A percentile compares a stretch with the other conserved stretches of the same genome.
Evolutionary conservation across 257 asterid genomes (phyloP).

Genomic region (Eucommia ulmoides): DNA sequence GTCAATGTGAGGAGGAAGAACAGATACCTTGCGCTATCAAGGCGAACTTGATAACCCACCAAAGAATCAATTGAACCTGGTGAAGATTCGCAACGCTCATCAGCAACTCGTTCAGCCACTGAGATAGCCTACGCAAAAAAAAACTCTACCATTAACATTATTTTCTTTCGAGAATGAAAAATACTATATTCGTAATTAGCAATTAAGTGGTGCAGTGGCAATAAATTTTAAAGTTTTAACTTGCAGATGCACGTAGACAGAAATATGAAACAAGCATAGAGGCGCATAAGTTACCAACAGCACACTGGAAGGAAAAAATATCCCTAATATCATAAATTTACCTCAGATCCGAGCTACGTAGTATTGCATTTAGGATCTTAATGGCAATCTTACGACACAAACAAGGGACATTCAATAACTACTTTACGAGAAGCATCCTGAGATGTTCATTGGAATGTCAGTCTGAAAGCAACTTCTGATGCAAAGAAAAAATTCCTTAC

Average conservation of each 20-base stretch:
- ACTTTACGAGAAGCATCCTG: neutral
- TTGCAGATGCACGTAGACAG: neutral
- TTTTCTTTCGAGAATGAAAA: too few relatives aligned
- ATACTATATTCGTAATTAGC: too few relatives aligned
- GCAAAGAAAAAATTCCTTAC: too few relatives aligned
- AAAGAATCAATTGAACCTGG: slow-evolving; percentile 84
- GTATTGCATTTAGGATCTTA: too few relatives aligned
- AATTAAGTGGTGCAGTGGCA: too few relatives aligned
- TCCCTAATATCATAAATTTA: too few relatives aligned
- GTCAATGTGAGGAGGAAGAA: slow-evolving; percentile 5
- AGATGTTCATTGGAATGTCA: neutral
- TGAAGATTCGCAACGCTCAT: slow-evolving; percentile 85
- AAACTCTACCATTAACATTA: slow-evolving; percentile 3
- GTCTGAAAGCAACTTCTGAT: neutral
- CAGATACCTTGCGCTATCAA: slow-evolving; percentile 83
- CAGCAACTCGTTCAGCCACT: slow-evolving; percentile 96
- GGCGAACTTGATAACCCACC: slow-evolving; percentile 99
- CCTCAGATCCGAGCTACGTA: too few relatives aligned
- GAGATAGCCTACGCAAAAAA: slow-evolving; percentile 62
- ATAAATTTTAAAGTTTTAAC: neutral
- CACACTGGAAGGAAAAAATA: too few relatives aligned
- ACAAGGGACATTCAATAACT: neutral
- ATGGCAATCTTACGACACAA: neutral
- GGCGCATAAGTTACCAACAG: neutral
- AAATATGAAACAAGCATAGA: neutral